Evolutionary conservation across 495 filamentous ascomycete species (phyloP).

Genomic region (Parathielavia appendiculata): DNA sequence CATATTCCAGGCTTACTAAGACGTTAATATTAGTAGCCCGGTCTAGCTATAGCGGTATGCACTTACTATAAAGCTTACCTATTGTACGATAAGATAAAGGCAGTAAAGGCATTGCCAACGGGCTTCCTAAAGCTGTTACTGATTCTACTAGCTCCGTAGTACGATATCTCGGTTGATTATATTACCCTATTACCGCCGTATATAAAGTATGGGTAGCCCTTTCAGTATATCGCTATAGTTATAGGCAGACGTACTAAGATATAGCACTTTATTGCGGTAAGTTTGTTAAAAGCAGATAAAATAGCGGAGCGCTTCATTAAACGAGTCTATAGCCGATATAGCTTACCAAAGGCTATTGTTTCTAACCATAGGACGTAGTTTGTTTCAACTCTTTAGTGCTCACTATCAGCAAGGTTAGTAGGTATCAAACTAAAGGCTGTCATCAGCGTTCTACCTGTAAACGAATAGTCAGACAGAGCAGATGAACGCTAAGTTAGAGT

Average conservation of each 20-base stretch:
- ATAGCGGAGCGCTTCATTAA: background rate
- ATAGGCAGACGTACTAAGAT: conserved; percentile 3
- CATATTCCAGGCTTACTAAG: background rate
- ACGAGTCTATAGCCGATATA: background rate
- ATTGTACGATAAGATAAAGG: background rate
- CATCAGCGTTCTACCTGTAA: background rate
- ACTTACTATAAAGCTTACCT: background rate
- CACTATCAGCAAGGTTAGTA: background rate
- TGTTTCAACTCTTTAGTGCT: background rate
- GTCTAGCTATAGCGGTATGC: background rate
- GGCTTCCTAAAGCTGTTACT: background rate
- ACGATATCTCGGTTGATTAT: background rate
- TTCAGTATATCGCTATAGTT: background rate
- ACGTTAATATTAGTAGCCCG: background rate
- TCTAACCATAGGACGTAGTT: background rate
- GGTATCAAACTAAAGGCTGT: background rate
- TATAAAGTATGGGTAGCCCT: background rate
- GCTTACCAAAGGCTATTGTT: background rate
- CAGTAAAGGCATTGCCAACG: background rate
- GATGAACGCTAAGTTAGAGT: background rate
- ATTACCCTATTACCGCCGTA: background rate
- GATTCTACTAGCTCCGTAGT: background rate
- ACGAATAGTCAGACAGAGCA: background rate
- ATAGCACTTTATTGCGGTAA: background rate
- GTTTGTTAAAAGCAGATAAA: background rate